phyloP scores from a whole-genome alignment of 257 asterid species.

The Nicotiana tabacum region DNA sequence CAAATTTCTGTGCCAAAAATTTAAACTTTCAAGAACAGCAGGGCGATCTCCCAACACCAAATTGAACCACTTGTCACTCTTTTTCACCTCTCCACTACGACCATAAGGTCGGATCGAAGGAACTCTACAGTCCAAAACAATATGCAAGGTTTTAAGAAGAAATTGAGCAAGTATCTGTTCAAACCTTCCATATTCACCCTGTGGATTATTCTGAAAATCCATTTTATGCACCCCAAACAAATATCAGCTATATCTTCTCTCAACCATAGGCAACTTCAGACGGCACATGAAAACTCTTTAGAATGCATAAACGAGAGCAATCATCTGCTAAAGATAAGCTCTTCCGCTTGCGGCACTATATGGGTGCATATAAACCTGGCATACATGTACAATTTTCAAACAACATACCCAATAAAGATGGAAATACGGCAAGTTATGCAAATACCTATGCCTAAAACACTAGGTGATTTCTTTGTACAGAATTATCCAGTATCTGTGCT shows the following conservation, averaged over 20 bases:
- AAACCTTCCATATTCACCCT: constrained; percentile 72
- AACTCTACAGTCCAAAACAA: constrained; percentile 85
- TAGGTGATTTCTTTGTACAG: no score
- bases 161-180: constrained; percentile 92
- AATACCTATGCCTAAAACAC: neutral
- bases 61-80: constrained; percentile 90
- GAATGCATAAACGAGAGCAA: neutral
- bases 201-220: constrained; percentile 71
- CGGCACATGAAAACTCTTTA: neutral
- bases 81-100: constrained; percentile 55
- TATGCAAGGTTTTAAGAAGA: constrained; percentile 77
- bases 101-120: constrained; percentile 59
- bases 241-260: constrained; percentile 19
- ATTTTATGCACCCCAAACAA: constrained; percentile 30
- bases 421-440: neutral
- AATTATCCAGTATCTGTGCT: no score
- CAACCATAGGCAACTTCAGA: neutral
- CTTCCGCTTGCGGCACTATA: neutral
- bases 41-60: constrained; percentile 87
- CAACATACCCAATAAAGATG: neutral
- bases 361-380: neutral
- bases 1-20: constrained; percentile 83
- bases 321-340: constrained; percentile 1
- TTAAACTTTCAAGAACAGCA: constrained; percentile 73
- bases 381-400: neutral